These are phyloP conservation scores for Rhizopus stolonifer DNA, from an alignment of 371 early-diverging fungal genomes.

Conservation along the genomic window DNA sequence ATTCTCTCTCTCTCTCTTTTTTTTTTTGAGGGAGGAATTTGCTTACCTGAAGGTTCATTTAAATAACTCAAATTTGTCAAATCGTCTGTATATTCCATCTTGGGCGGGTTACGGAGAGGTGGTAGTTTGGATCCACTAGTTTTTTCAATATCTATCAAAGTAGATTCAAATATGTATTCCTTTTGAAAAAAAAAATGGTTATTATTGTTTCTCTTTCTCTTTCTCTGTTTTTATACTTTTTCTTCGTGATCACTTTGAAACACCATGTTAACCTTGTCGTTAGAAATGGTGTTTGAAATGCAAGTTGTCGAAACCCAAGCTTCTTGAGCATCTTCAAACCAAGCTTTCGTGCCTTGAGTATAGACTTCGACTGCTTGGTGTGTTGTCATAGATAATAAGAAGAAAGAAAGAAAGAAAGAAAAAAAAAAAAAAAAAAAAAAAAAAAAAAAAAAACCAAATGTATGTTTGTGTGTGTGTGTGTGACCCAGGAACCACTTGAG, in stretches of 20 bases:
- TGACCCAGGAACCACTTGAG: neutral
- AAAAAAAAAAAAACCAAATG: neutral
- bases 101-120: slow-evolving; percentile 88
- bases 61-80: slow-evolving; percentile 89
- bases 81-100: slow-evolving; percentile 89
- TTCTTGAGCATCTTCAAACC: slow-evolving; percentile 84
- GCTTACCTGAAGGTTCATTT: slow-evolving; percentile 83
- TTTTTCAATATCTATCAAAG: slow-evolving; percentile 67
- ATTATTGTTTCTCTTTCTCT: too few relatives aligned
- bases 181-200: too few relatives aligned
- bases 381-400: slow-evolving; percentile 1
- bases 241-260: slow-evolving; percentile 63
- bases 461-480: neutral
- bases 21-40: too few relatives aligned
- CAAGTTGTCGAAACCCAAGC: slow-evolving; percentile 85
- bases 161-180: slow-evolving; percentile 75
- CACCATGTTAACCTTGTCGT: slow-evolving; percentile 57
- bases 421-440: neutral
- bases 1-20: too few relatives aligned
- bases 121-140: slow-evolving; percentile 70
- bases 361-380: slow-evolving; percentile 58
- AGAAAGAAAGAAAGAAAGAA: neutral
- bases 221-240: slow-evolving; percentile 32
- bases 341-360: slow-evolving; percentile 76
- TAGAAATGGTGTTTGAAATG: slow-evolving; percentile 49